Evolutionary conservation across 83 land plant genomes (phyloP).

Genomic region (Picea abies): DNA sequence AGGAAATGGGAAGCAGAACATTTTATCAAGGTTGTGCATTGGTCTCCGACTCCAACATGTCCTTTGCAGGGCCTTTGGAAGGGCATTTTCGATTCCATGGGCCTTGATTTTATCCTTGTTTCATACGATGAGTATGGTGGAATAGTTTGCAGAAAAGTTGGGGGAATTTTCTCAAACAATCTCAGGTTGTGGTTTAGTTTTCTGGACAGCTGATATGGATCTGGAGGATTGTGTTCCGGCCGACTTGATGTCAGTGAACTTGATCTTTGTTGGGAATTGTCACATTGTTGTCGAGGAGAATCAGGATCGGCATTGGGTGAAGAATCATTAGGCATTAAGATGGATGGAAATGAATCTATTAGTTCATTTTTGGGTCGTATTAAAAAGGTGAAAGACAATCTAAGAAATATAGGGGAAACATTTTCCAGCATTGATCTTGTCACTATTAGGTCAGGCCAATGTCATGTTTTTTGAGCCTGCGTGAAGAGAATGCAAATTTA

Average conservation of each 20-base stretch:
- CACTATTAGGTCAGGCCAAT: too few species aligned
- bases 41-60: slow-evolving; percentile 58
- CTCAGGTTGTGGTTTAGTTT: slow-evolving; percentile 54
- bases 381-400: too few species aligned
- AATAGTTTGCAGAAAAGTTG: slow-evolving; percentile 70
- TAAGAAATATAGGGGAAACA: too few species aligned
- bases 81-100: slow-evolving; percentile 33
- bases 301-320: background rate
- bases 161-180: slow-evolving; percentile 46
- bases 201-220: slow-evolving; percentile 62
- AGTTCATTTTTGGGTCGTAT: too few species aligned
- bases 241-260: slow-evolving; percentile 50
- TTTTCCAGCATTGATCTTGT: too few species aligned
- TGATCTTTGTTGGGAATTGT: slow-evolving; percentile 68
- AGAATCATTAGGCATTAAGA: slow-evolving; percentile 22
- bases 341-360: too few species aligned
- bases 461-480: too few species aligned
- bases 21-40: slow-evolving; percentile 71
- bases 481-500: too few species aligned
- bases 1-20: slow-evolving; percentile 72
- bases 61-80: slow-evolving; percentile 99
- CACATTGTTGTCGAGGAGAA: slow-evolving; percentile 80
- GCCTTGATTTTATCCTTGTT: background rate
- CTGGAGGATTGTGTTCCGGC: slow-evolving; percentile 9
- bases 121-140: slow-evolving; percentile 82